These are phyloP conservation scores for Cladorrhinum sp. DNA, from an alignment of 2,329 filamentous ascomycete species.

Conservation along the genomic window DNA sequence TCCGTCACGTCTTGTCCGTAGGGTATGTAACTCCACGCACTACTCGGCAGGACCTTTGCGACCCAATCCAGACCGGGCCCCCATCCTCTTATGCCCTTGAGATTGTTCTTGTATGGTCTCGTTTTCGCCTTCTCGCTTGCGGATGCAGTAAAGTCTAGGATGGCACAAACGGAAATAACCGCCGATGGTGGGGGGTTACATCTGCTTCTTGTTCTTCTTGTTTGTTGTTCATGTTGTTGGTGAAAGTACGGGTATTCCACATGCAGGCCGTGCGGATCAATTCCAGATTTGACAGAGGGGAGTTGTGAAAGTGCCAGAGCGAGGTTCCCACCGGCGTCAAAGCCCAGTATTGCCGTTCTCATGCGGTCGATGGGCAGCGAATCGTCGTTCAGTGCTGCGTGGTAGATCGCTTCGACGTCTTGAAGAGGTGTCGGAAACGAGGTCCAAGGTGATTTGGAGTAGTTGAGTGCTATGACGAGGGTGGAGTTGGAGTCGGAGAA, in stretches of 20 bases:
- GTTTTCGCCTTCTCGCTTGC: constrained; percentile 31
- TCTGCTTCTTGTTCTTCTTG: too few relatives aligned
- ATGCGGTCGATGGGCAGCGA: constrained; percentile 44
- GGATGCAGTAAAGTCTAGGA: constrained; percentile 39
- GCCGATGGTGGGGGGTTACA: constrained; percentile 31
- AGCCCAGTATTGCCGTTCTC: constrained; percentile 44
- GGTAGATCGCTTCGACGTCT: constrained; percentile 44
- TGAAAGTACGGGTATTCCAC: neutral
- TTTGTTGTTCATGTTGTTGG: too few relatives aligned
- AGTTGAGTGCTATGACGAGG: constrained; percentile 47
- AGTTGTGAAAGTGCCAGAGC: constrained; percentile 41
- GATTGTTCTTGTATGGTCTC: constrained; percentile 37
- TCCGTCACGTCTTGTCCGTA: constrained; percentile 36
- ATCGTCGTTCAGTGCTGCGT: constrained; percentile 43
- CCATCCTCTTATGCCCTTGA: constrained; percentile 29
- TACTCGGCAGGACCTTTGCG: constrained; percentile 30
- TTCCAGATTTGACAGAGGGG: constrained; percentile 31
- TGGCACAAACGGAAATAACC: constrained; percentile 43
- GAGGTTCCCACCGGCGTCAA: constrained; percentile 51
- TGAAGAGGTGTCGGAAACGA: constrained; percentile 44
- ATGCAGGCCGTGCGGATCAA: constrained; percentile 7
- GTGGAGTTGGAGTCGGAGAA: constrained; percentile 41
- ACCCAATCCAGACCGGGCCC: constrained; percentile 30
- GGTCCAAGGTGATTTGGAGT: constrained; percentile 37
- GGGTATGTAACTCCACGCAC: constrained; percentile 43